These are phyloP conservation scores for Lecanoromycetidae sp. DNA, from an alignment of 2,329 filamentous ascomycete species.

Conservation along the genomic window DNA sequence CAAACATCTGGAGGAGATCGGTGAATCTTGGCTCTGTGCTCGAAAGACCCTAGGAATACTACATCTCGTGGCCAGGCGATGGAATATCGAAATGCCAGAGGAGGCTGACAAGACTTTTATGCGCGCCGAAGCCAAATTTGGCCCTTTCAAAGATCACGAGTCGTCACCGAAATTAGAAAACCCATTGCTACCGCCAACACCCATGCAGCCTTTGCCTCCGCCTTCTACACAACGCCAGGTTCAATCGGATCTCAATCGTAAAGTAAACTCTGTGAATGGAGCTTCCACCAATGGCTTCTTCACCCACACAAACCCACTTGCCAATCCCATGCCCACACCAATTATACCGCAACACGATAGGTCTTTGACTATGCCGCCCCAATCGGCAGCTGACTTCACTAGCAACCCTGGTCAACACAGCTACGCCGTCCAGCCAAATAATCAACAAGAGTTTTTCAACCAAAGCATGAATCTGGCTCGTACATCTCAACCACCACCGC, in stretches of 20 bases:
- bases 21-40: conserved; percentile 86
- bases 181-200: not conserved
- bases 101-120: conserved; percentile 68
- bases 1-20: conserved; percentile 88
- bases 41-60: conserved; percentile 75
- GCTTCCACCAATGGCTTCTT: not conserved
- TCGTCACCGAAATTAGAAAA: conserved; percentile 5
- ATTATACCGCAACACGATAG: not conserved
- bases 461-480: too few species aligned
- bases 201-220: conserved; percentile 1
- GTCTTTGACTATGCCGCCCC: not conserved
- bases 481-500: conserved; percentile 18
- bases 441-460: conserved; percentile 19
- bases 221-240: not conserved
- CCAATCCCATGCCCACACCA: conserved; percentile 5
- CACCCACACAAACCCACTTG: not conserved
- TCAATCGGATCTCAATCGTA: not conserved
- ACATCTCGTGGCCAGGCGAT: conserved; percentile 73
- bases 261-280: not conserved
- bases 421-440: conserved; percentile 7
- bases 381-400: not conserved
- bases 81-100: conserved; percentile 74
- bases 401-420: not conserved
- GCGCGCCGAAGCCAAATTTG: conserved; percentile 69
- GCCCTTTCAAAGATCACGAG: conserved; percentile 36